Evolutionary conservation across 306 rosid genomes (phyloP).

Genomic region (Malus orientalis): DNA sequence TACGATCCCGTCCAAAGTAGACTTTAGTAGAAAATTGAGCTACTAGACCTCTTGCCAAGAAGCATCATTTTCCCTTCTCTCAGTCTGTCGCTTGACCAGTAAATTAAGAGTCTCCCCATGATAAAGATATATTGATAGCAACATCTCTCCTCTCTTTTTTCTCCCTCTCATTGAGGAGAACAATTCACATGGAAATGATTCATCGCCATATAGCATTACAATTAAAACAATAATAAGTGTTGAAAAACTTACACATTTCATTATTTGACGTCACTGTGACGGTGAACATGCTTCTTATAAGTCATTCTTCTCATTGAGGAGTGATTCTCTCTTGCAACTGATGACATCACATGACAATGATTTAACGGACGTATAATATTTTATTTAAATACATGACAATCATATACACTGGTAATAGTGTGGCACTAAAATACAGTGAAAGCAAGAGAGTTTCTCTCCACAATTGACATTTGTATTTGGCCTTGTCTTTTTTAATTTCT

Average conservation of each 20-base stretch:
- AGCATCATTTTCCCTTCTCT: neutral
- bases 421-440: too few species aligned
- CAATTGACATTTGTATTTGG: too few species aligned
- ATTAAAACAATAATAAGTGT: neutral
- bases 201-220: accelerated
- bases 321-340: neutral
- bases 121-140: constrained; percentile 1
- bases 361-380: too few species aligned
- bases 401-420: too few species aligned
- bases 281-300: too few species aligned
- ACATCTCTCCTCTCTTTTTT: neutral
- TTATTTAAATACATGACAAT: neutral
- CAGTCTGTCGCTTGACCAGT: constrained; percentile 8
- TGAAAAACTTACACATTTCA: too few species aligned
- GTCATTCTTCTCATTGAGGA: too few species aligned
- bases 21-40: constrained; percentile 15
- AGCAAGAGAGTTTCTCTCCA: neutral
- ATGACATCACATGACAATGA: too few species aligned
- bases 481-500: neutral
- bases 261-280: too few species aligned
- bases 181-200: too few species aligned
- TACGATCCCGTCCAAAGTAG: constrained; percentile 14
- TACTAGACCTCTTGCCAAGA: neutral
- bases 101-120: neutral
- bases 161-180: neutral